phyloP scores from a whole-genome alignment of 257 asterid species.

The Solanum chaucha region DNA sequence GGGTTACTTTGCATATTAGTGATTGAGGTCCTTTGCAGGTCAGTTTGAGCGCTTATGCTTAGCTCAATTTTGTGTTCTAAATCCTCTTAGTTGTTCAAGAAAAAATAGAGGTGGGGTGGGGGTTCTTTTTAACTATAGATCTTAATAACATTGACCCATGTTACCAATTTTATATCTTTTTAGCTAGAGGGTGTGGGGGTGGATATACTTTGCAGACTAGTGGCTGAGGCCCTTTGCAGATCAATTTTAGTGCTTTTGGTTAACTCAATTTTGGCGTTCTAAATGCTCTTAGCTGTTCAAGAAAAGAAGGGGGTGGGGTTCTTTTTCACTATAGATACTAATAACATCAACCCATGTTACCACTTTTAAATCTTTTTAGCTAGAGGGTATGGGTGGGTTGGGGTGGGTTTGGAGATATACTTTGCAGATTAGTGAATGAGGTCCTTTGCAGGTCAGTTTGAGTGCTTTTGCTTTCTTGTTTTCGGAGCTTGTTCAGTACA shows the following conservation, averaged over 20 bases:
- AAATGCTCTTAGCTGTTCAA: not conserved
- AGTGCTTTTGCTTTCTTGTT: slow-evolving; percentile 87
- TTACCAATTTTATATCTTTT: not conserved
- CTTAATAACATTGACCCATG: not conserved
- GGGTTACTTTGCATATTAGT: not conserved
- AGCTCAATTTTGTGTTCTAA: not conserved
- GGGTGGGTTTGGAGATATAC: not conserved
- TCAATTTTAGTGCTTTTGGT: not conserved
- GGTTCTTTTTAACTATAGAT: not conserved
- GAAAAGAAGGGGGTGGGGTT: not conserved
- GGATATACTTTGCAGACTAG: not conserved
- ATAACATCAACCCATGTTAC: not conserved
- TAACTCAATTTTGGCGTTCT: not conserved
- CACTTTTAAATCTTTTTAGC: not conserved
- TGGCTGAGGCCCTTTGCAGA: not conserved
- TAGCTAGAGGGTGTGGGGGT: not conserved
- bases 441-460: slow-evolving; percentile 53
- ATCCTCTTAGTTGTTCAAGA: not conserved
- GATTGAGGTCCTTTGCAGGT: not conserved
- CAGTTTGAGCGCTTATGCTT: not conserved
- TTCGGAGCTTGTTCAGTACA: slow-evolving; percentile 91
- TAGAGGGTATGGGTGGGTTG: not conserved
- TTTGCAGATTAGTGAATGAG: not conserved
- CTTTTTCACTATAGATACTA: not conserved
- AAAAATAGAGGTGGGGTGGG: too few relatives aligned